A percentile compares a stretch with the other conserved stretches of the same genome.
phyloP scores from a whole-genome alignment of 2,329 filamentous ascomycete genomes.

The Venturia pyrina region DNA sequence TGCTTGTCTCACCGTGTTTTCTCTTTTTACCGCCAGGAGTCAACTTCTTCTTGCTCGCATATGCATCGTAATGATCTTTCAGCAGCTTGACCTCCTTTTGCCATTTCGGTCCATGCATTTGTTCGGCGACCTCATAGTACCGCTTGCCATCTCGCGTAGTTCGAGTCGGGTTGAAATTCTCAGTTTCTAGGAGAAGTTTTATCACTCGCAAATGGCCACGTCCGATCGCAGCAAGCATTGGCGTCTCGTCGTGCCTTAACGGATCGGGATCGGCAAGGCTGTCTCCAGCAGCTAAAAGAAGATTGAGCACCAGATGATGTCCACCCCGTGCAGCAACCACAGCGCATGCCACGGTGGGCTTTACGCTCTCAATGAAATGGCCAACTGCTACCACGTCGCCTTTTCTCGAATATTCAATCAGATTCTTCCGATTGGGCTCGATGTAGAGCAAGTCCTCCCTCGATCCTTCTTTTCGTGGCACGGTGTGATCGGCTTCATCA shows the following conservation, averaged over 20 bases:
- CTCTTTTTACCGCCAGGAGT: conserved; percentile 2
- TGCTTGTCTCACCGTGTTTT: background rate
- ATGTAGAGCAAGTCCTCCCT: conserved; percentile 37
- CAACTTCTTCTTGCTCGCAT: conserved; percentile 18
- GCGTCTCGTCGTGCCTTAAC: conserved; percentile 79
- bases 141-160: conserved; percentile 62
- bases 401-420: conserved; percentile 37
- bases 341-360: conserved; percentile 72
- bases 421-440: conserved; percentile 38
- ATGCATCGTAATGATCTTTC: conserved; percentile 63
- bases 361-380: conserved; percentile 39
- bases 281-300: conserved; percentile 40
- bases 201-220: conserved; percentile 79
- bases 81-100: conserved; percentile 76
- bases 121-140: conserved; percentile 79
- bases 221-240: conserved; percentile 89
- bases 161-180: conserved; percentile 72
- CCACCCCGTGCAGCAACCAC: conserved; percentile 87
- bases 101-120: conserved; percentile 78
- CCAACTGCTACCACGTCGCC: conserved; percentile 39
- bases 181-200: conserved; percentile 65
- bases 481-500: conserved; percentile 18
- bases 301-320: conserved; percentile 76
- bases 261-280: conserved; percentile 42
- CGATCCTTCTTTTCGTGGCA: conserved; percentile 18